These are phyloP conservation scores for Lasiosphaeria hispida DNA, from an alignment of 495 filamentous ascomycete species.

Conservation along the genomic window DNA sequence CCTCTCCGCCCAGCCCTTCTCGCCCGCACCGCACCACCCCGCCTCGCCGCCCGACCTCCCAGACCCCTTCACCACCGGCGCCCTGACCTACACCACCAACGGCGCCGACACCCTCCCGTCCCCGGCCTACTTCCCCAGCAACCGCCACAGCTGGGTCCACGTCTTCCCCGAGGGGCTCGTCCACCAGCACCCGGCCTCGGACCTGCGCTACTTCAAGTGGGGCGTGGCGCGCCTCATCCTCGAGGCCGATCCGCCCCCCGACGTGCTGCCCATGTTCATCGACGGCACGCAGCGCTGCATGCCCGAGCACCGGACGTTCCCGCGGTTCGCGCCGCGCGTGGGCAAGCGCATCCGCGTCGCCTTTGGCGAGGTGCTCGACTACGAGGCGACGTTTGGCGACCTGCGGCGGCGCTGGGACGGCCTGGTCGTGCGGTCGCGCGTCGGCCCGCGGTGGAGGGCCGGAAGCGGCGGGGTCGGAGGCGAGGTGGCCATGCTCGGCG, in stretches of 20 bases:
- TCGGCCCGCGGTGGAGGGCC: background rate
- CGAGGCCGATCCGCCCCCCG: conserved; percentile 76
- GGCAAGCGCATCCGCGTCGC: conserved; percentile 70
- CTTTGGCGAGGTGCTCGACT: conserved; percentile 66
- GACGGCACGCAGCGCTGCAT: conserved; percentile 82
- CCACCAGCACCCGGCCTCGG: conserved; percentile 75
- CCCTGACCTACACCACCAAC: conserved; percentile 63
- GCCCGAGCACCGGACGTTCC: conserved; percentile 73
- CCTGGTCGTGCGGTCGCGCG: conserved; percentile 42
- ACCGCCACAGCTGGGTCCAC: conserved; percentile 77
- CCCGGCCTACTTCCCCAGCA: conserved; percentile 52
- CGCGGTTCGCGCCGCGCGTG: conserved; percentile 76
- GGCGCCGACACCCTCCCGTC: conserved; percentile 55
- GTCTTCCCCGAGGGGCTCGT: conserved; percentile 94
- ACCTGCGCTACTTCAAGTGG: conserved; percentile 98
- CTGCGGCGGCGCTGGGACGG: conserved; percentile 65
- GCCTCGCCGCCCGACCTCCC: conserved; percentile 41
- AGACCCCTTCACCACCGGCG: conserved; percentile 58
- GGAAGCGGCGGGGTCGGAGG: background rate
- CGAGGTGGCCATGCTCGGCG: conserved; percentile 59
- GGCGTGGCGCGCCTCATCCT: conserved; percentile 85
- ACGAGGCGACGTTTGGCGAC: conserved; percentile 63
- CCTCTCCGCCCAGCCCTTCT: conserved; percentile 63
- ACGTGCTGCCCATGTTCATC: conserved; percentile 90
- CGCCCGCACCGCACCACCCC: conserved; percentile 16